These are phyloP conservation scores for Aspergillus piperis DNA, from an alignment of 2,329 filamentous ascomycete species.

Conservation along the genomic window DNA sequence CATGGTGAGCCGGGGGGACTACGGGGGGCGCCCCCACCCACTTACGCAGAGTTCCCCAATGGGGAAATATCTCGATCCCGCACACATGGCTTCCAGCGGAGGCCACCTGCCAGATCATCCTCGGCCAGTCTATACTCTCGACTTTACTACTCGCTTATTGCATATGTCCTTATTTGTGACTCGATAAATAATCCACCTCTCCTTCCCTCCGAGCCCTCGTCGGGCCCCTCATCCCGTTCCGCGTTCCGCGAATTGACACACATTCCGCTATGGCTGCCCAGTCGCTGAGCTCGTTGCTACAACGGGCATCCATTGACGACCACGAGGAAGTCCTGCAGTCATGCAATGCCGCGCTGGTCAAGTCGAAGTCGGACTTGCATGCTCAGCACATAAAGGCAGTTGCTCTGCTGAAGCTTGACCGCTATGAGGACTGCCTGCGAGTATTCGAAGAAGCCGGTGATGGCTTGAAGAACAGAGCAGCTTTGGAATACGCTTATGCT, in stretches of 20 bases:
- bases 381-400: slow-evolving; percentile 62
- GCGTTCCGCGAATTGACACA: background rate
- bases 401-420: slow-evolving; percentile 64
- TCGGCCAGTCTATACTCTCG: background rate
- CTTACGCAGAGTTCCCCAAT: slow-evolving; percentile 21
- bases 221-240: background rate
- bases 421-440: slow-evolving; percentile 61
- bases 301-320: slow-evolving; percentile 61
- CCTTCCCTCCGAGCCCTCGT: background rate
- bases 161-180: background rate
- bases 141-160: background rate
- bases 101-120: slow-evolving; percentile 5
- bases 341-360: slow-evolving; percentile 58
- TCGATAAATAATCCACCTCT: background rate
- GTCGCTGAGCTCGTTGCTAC: slow-evolving; percentile 57
- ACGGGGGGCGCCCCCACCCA: slow-evolving; percentile 11
- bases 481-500: slow-evolving; percentile 64
- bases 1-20: background rate
- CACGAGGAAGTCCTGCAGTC: slow-evolving; percentile 63
- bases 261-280: slow-evolving; percentile 43
- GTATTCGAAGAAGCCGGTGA: slow-evolving; percentile 58
- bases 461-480: slow-evolving; percentile 55
- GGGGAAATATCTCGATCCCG: slow-evolving; percentile 24
- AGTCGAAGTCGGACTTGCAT: slow-evolving; percentile 57
- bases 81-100: slow-evolving; percentile 16